Evolutionary conservation across 345 rosid species (phyloP).

Genomic region (Salix exigua): DNA sequence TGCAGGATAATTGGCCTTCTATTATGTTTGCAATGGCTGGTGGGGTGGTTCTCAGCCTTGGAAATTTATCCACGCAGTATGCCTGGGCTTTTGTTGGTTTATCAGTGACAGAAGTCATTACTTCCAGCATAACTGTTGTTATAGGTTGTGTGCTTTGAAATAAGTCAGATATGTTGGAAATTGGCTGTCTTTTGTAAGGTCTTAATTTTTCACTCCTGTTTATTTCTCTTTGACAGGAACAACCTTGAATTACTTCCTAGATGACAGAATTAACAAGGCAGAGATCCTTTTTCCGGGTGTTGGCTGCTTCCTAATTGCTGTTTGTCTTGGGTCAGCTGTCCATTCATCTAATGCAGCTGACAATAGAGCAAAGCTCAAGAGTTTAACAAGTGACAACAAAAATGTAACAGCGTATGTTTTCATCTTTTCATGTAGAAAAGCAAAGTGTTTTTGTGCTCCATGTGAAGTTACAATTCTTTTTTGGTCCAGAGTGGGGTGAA

Average conservation of each 20-base stretch:
- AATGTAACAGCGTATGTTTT: conserved; percentile 27
- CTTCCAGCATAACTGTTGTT: conserved; percentile 69
- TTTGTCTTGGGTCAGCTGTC: conserved; percentile 74
- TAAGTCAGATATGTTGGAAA: not conserved
- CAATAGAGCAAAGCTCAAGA: conserved; percentile 55
- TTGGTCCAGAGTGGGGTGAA: not conserved
- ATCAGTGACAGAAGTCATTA: conserved; percentile 72
- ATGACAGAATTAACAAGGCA: conserved; percentile 69
- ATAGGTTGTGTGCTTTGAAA: conserved; percentile 40
- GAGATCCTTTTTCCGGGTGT: conserved; percentile 81
- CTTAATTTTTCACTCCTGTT: not conserved
- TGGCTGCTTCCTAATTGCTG: conserved; percentile 82
- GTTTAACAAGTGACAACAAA: conserved; percentile 25
- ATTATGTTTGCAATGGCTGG: conserved; percentile 77
- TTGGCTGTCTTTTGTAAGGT: not conserved
- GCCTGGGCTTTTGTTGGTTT: conserved; percentile 88
- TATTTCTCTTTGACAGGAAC: conserved; percentile 52
- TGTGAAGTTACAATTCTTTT: not conserved
- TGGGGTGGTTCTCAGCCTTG: conserved; percentile 69
- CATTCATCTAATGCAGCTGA: conserved; percentile 78
- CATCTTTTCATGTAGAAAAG: not conserved
- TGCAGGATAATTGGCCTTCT: conserved; percentile 67
- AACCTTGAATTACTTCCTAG: conserved; percentile 82
- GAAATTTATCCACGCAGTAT: conserved; percentile 79
- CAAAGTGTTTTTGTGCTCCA: not conserved